Evolutionary conservation across 1,284 basidiomycete genomes (phyloP).

Genomic region (Flammula alnicola): DNA sequence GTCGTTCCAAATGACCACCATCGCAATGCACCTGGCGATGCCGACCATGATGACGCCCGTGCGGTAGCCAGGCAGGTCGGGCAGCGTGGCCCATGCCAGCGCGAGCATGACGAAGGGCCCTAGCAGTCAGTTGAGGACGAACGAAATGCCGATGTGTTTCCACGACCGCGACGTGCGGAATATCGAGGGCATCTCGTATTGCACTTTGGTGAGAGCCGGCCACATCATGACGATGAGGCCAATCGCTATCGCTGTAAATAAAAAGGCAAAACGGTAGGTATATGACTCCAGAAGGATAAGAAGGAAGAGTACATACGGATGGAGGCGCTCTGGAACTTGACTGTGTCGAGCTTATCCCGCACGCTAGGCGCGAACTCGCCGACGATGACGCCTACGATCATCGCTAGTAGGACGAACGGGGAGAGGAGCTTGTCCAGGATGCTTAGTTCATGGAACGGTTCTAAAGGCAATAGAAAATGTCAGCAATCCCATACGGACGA

Average conservation of each 20-base stretch:
- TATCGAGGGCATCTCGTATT: constrained; percentile 71
- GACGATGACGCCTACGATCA: constrained; percentile 82
- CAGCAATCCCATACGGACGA: no score
- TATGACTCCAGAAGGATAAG: constrained; percentile 2
- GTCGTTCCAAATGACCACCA: constrained; percentile 87
- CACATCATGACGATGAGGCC: constrained; percentile 92
- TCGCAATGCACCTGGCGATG: constrained; percentile 69
- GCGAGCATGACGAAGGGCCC: constrained; percentile 85
- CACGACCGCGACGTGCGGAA: constrained; percentile 64
- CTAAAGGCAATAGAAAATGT: no score
- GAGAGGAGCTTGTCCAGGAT: constrained; percentile 74
- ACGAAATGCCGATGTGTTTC: constrained; percentile 73
- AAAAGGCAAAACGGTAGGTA: constrained; percentile 17
- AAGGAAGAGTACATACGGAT: constrained; percentile 52
- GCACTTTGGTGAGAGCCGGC: constrained; percentile 81
- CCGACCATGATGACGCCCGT: constrained; percentile 65
- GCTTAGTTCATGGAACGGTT: constrained; percentile 49
- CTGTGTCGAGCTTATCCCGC: constrained; percentile 56
- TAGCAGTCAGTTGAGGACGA: constrained; percentile 84
- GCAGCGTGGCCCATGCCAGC: constrained; percentile 84
- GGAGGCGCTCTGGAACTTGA: constrained; percentile 58
- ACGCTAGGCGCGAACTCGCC: constrained; percentile 64
- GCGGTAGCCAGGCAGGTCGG: constrained; percentile 71
- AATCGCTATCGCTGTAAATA: constrained; percentile 66
- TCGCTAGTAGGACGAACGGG: constrained; percentile 72